phyloP scores from a whole-genome alignment of 176 grass and related monocot species.

The Oryza coarctata region DNA sequence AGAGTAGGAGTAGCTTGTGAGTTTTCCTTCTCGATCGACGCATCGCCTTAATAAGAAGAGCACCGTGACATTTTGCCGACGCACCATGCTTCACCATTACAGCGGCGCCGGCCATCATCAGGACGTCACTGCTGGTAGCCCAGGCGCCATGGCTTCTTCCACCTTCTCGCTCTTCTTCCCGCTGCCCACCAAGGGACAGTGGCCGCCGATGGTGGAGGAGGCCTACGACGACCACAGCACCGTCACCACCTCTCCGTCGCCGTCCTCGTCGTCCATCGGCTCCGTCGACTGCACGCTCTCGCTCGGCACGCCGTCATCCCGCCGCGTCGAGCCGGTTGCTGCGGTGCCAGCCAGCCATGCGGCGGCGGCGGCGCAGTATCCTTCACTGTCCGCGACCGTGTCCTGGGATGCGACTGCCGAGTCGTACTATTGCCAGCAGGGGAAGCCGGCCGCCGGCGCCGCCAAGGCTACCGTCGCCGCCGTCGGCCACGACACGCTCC shows the following conservation, averaged over 20 bases:
- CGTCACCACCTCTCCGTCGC: constrained; percentile 30
- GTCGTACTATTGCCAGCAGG: constrained; percentile 19
- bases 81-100: constrained; percentile 19
- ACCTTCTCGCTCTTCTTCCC: constrained; percentile 45
- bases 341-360: neutral
- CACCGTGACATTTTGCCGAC: neutral
- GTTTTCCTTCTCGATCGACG: neutral
- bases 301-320: constrained; percentile 72
- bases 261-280: constrained; percentile 28
- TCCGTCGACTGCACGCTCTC: constrained; percentile 93
- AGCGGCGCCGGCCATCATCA: neutral
- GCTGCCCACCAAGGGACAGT: neutral
- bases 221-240: constrained; percentile 42
- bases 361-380: neutral
- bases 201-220: neutral
- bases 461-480: neutral
- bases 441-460: neutral
- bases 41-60: neutral
- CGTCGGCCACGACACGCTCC: constrained; percentile 9
- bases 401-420: constrained; percentile 24
- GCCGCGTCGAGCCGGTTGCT: neutral
- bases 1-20: neutral
- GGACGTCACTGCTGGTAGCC: neutral
- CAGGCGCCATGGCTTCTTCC: constrained; percentile 3
- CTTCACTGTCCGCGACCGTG: neutral